Evolutionary conservation across 805 yeast species (phyloP), one percentile per base, ranked within the genome.

Genomic region (Yarrowia yakushimensis): DNA sequence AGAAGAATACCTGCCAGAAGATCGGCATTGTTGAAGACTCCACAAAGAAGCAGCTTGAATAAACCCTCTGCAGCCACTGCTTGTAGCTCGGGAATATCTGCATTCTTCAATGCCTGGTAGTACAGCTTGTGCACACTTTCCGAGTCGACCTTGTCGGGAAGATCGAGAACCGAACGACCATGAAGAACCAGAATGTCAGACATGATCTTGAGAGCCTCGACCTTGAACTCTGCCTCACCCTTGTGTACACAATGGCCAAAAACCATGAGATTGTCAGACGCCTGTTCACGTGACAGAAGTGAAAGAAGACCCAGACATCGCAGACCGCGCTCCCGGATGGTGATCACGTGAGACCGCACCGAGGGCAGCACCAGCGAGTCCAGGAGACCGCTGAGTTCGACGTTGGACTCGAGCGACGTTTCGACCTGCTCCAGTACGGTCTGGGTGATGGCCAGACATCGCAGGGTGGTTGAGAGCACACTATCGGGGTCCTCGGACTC

Each of bases 41-140:
- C 96, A 15, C 93, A 87, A 60, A 94, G 77, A 67, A 86, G 84
- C 57, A 93, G 76, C 74, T 93, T 92, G 69, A 92, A 88, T 25
- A 92, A 76, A 0, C 96, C 96, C 69, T 90, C 96, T 0, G 93
- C 96, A 10, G 93, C 87, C 1, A 84, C 79, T 0, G 93, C 85
- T 71, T 90, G 97, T 18, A 90, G 79, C 27, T 80, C 81, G 1
- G 88, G 88, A 67, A 82, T 76, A 4, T 80, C 81, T 10, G 65
- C 67, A 22, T 66, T 65, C 23, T 83, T 81, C 67, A 88, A 75
- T 1, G 86, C 81, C 70, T 85, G 82, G 75, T 85, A 87, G 65
- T 88, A 86, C 28, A 89, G 75, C 70, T 86, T 83, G 64, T 88
- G 89, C 63, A 87, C 76, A 0, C 87, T 85, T 61, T 82, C 60